Conservation (phyloP, 208 protist species). For the Polymyxa betae region DNA sequence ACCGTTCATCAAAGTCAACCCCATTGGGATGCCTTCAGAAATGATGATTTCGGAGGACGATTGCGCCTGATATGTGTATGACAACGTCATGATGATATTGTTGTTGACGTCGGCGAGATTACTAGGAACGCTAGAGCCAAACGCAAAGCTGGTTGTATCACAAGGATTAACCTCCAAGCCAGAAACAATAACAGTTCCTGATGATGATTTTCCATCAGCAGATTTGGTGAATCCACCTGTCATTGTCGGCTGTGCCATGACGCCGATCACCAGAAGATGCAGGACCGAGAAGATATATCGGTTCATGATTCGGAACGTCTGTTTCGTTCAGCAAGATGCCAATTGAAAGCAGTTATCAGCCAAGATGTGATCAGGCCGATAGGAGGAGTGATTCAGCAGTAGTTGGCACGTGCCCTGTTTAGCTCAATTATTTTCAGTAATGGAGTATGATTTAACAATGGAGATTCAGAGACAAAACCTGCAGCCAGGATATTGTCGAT, state of each 20-base stretch:
- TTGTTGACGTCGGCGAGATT: background rate
- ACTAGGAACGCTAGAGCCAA: background rate
- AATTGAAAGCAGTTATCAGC: too few species aligned
- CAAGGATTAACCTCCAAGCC: background rate
- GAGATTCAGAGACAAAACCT: too few species aligned
- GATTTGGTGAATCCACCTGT: background rate
- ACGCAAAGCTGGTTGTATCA: background rate
- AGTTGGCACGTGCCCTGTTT: too few species aligned
- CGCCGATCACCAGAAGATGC: too few species aligned
- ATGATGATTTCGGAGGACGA: background rate
- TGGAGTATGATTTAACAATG: too few species aligned
- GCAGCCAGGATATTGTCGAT: too few species aligned
- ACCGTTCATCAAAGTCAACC: background rate
- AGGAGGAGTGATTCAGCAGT: too few species aligned
- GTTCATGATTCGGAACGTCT: too few species aligned
- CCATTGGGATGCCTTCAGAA: conserved; percentile 7
- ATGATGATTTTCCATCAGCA: background rate
- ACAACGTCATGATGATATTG: conserved; percentile 33
- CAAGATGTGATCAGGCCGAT: too few species aligned
- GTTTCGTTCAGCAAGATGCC: too few species aligned
- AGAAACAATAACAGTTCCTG: background rate
- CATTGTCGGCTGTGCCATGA: background rate
- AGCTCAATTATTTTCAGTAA: too few species aligned
- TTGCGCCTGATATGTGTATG: background rate
- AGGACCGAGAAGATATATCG: too few species aligned